Conservation (phyloP, 805 yeast genomes). For the Millerago galiae region DNA sequence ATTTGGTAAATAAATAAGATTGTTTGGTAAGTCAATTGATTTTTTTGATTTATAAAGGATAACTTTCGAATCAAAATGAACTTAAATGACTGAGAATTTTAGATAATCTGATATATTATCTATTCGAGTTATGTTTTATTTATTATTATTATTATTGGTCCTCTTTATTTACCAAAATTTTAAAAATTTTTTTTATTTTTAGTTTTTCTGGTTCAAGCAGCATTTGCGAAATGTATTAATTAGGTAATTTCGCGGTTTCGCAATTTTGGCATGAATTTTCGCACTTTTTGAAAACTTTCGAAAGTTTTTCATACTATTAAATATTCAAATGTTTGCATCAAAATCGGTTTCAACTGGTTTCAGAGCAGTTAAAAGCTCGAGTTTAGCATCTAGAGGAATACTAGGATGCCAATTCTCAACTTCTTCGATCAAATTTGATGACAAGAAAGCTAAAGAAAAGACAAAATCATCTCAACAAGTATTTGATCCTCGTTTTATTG, state of each 20-base stretch:
- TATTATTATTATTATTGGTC: too few relatives aligned
- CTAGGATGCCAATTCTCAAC: conserved; percentile 5
- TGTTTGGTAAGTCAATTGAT: too few relatives aligned
- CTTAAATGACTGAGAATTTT: too few relatives aligned
- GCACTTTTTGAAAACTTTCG: too few relatives aligned
- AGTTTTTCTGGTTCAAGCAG: neutral
- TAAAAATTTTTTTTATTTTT: too few relatives aligned
- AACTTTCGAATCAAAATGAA: too few relatives aligned
- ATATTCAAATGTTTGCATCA: neutral
- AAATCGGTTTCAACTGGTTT: neutral
- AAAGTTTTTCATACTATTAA: too few relatives aligned
- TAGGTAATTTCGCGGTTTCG: neutral
- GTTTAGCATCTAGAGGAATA: neutral
- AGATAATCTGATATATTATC: too few relatives aligned
- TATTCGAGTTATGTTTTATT: too few relatives aligned
- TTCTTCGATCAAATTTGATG: neutral
- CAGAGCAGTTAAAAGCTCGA: neutral
- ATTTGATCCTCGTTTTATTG: conserved; percentile 36
- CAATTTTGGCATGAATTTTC: neutral
- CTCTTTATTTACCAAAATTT: too few relatives aligned
- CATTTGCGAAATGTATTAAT: neutral
- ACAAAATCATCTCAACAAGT: conserved; percentile 17
- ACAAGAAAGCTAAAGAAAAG: conserved; percentile 8
- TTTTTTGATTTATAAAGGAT: too few relatives aligned
- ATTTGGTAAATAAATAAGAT: too few relatives aligned